Evolutionary conservation across 805 yeast genomes (phyloP).

Genomic region (Teunomyces cretensis): DNA sequence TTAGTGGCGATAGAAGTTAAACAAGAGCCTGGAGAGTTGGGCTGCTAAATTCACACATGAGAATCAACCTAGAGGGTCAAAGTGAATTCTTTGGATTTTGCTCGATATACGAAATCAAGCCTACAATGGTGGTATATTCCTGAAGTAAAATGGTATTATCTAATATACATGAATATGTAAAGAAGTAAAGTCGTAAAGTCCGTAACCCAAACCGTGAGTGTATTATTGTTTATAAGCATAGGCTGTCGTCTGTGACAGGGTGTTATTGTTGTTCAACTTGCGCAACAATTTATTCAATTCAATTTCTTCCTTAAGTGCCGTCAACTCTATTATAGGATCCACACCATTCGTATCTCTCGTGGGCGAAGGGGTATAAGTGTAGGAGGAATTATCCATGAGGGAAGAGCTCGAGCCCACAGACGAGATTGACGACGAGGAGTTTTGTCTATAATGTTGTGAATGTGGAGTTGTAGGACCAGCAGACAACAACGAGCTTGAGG

Average conservation of each 20-base stretch:
- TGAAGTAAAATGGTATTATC: slow-evolving; percentile 2
- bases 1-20: too few species aligned
- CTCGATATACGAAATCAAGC: too few species aligned
- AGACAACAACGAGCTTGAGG: slow-evolving; percentile 1
- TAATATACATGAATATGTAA: slow-evolving; percentile 5
- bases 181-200: slow-evolving; percentile 3
- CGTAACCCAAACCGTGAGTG: neutral
- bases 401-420: slow-evolving; percentile 8
- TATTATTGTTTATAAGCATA: neutral
- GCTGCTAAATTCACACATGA: too few species aligned
- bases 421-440: slow-evolving; percentile 13
- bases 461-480: slow-evolving; percentile 11
- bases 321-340: slow-evolving; percentile 35
- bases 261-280: slow-evolving; percentile 9
- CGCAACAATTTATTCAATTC: slow-evolving; percentile 25
- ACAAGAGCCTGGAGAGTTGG: too few species aligned
- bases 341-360: slow-evolving; percentile 10
- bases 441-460: slow-evolving; percentile 22
- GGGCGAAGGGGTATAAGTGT: slow-evolving; percentile 7
- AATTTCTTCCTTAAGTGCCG: slow-evolving; percentile 36
- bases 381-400: slow-evolving; percentile 8
- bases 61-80: too few species aligned
- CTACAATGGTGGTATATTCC: too few species aligned
- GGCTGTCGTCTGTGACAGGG: neutral
- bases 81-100: too few species aligned